Conservation (phyloP, 257 asterid species). For the Solanum clarkiae region DNA sequence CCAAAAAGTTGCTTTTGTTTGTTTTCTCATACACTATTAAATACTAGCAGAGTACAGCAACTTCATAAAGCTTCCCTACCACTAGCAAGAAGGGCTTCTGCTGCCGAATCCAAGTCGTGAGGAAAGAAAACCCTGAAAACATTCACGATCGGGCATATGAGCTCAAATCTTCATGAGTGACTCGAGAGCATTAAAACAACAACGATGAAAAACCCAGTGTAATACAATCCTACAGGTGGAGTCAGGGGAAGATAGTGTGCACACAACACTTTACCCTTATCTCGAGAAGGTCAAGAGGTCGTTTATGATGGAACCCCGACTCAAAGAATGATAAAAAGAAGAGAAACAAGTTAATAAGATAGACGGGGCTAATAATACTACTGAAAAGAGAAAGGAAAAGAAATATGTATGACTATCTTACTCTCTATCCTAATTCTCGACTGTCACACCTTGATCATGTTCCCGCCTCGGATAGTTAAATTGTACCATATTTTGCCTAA, state of each 20-base stretch:
- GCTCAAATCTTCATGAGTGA: neutral
- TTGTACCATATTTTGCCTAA: neutral
- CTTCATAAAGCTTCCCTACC: constrained; percentile 14
- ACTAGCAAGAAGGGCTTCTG: constrained; percentile 63
- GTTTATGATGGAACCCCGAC: neutral
- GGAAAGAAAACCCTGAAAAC: constrained; percentile 76
- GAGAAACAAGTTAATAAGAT: neutral
- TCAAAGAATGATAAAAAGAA: neutral
- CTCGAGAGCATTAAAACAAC: neutral
- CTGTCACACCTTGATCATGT: neutral
- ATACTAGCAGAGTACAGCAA: neutral
- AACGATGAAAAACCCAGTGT: neutral
- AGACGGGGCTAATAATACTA: neutral
- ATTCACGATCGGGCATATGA: neutral
- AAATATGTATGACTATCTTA: neutral
- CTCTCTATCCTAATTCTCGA: neutral
- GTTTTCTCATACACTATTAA: neutral
- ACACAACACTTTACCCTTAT: neutral
- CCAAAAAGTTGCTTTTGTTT: neutral
- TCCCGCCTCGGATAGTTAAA: neutral
- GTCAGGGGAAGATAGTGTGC: neutral
- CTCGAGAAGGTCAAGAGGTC: neutral
- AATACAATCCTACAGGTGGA: neutral
- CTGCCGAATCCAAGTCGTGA: constrained; percentile 72
- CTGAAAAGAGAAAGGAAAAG: neutral